Evolutionary conservation across 257 asterid species (phyloP).

Genomic region (Salvia splendens): DNA sequence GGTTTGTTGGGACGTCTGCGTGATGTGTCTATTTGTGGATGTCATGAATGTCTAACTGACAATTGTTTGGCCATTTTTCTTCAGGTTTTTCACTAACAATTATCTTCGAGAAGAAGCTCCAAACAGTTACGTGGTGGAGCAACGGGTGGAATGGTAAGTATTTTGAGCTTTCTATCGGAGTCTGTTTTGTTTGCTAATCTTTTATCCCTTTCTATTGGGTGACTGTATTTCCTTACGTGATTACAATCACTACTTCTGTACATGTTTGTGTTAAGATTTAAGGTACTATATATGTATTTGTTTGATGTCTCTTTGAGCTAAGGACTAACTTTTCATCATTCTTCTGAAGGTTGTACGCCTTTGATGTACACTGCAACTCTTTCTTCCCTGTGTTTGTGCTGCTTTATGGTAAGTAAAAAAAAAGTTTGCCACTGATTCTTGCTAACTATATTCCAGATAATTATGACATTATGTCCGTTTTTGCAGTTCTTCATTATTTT

Average conservation of each 20-base stretch:
- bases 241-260: neutral
- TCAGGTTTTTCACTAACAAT: slow-evolving; percentile 95
- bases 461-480: slow-evolving; percentile 29
- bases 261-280: slow-evolving; percentile 17
- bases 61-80: slow-evolving; percentile 23
- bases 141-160: slow-evolving; percentile 95
- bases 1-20: slow-evolving; percentile 3
- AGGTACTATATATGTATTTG: slow-evolving; percentile 13
- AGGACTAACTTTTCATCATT: slow-evolving; percentile 32
- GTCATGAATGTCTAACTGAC: slow-evolving; percentile 13
- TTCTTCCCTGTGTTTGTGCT: slow-evolving; percentile 93
- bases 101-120: slow-evolving; percentile 98
- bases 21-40: slow-evolving; percentile 6
- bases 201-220: slow-evolving; percentile 13
- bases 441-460: slow-evolving; percentile 19
- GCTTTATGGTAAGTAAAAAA: slow-evolving; percentile 67
- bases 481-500: slow-evolving; percentile 85
- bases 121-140: slow-evolving; percentile 96
- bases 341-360: slow-evolving; percentile 90
- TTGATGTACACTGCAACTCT: slow-evolving; percentile 99
- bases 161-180: slow-evolving; percentile 19
- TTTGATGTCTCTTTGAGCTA: neutral
- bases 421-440: slow-evolving; percentile 20
- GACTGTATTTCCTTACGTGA: slow-evolving; percentile 11
- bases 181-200: slow-evolving; percentile 16